phyloP scores from a whole-genome alignment of 331 rosid genomes.

The Prunus yedoensis region DNA sequence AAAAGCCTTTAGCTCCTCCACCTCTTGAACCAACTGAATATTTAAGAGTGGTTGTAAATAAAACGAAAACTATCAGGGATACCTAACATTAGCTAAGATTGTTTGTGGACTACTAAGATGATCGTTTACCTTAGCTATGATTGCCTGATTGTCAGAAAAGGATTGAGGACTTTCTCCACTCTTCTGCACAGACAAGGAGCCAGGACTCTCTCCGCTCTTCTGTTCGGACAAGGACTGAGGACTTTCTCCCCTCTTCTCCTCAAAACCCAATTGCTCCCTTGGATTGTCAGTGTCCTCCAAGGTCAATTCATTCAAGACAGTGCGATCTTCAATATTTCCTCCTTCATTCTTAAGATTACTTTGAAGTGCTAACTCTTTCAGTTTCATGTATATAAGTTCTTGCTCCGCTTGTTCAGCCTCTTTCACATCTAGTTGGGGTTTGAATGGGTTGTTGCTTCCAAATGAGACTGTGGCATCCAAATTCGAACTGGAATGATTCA shows the following conservation, averaged over 20 bases:
- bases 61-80: background rate
- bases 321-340: slow-evolving; percentile 17
- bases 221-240: slow-evolving; percentile 19
- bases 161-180: background rate
- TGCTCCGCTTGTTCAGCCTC: slow-evolving; percentile 44
- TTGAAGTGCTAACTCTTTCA: slow-evolving; percentile 46
- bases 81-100: background rate
- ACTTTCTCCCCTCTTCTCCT: slow-evolving; percentile 35
- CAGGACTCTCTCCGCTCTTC: slow-evolving; percentile 28
- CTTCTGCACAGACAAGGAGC: slow-evolving; percentile 23
- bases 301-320: slow-evolving; percentile 7
- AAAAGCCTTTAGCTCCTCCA: slow-evolving; percentile 45
- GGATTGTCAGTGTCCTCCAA: slow-evolving; percentile 13
- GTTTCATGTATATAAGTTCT: slow-evolving; percentile 39
- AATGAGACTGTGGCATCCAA: slow-evolving; percentile 33
- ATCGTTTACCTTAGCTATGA: slow-evolving; percentile 40
- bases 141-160: slow-evolving; percentile 23
- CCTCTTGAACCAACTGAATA: slow-evolving; percentile 48
- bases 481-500: slow-evolving; percentile 21
- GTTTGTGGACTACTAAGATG: background rate
- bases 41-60: background rate
- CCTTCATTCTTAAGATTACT: slow-evolving; percentile 19
- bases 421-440: slow-evolving; percentile 12
- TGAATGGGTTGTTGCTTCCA: slow-evolving; percentile 31
- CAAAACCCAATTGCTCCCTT: slow-evolving; percentile 17